phyloP scores from a whole-genome alignment of 192 early-diverging fungal genomes.

The Glomus cerebriforme region DNA sequence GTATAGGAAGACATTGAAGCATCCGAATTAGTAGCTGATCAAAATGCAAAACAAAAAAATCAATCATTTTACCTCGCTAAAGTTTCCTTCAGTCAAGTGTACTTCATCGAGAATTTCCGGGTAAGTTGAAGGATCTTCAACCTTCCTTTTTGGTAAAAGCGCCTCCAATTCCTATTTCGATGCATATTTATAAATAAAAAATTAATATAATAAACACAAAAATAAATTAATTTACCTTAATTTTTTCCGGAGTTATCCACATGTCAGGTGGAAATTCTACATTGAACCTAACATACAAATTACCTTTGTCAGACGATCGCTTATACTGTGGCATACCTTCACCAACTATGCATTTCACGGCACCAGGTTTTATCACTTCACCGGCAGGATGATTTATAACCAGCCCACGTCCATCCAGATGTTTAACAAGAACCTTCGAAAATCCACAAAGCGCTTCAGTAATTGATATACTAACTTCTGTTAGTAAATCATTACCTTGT shows the following conservation, averaged over 20 bases:
- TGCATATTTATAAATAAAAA: not conserved
- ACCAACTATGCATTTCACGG: constrained; percentile 77
- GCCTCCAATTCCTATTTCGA: constrained; percentile 15
- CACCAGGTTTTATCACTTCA: constrained; percentile 83
- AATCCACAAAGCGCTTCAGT: constrained; percentile 94
- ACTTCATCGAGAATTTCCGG: constrained; percentile 26
- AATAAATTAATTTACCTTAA: constrained; percentile 28
- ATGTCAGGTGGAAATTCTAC: constrained; percentile 79
- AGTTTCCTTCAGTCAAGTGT: constrained; percentile 24
- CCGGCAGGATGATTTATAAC: constrained; percentile 83
- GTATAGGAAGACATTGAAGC: not conserved
- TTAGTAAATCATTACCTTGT: constrained; percentile 78
- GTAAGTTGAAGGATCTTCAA: constrained; percentile 4
- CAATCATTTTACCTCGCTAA: constrained; percentile 17
- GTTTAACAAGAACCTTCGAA: constrained; percentile 71
- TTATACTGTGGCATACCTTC: constrained; percentile 94
- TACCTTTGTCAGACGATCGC: constrained; percentile 74
- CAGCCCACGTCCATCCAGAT: constrained; percentile 87
- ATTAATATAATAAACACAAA: not conserved
- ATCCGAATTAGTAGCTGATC: not conserved
- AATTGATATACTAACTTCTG: constrained; percentile 79
- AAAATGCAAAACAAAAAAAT: not conserved
- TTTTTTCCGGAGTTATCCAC: constrained; percentile 41
- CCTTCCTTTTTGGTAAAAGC: constrained; percentile 13
- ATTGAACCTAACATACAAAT: constrained; percentile 85